Base-by-base conservation (phyloP, 1,284 basidiomycete species). In the Vanrija humicola region DNA sequence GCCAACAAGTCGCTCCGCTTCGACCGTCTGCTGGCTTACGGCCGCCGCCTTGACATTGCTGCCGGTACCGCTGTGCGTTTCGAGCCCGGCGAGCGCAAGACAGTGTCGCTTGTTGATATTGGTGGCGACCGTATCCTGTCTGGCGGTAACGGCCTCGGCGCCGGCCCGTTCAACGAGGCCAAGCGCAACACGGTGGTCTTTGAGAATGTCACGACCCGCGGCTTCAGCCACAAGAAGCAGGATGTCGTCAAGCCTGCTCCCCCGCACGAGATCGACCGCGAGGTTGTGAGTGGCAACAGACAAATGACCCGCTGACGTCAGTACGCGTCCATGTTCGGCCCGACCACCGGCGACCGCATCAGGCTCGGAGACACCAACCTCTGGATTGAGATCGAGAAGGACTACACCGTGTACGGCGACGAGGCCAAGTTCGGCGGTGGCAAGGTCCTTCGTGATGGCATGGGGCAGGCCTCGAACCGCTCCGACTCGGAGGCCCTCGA, bases 351-450 rank as follows among this genome's bases (percentile, higher is more conserved):
- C 0, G 96, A 98, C 75, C 81, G 86, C 40, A 82, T 99, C 19
- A 81, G 90, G 40, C 81, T 99, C 16, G 95, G 86, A 10, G 96
- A 99, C 72, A 94, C 90, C 6, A 79, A 81, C 29, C 82, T 99
- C 12, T 98, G 93, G 93, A 82, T 98, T 62, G 84, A 94, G 74
- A 87, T 99, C 4, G 95, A 98, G 73, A 79, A 83, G 38, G 96
- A 98, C 68, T 82, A 82, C 57, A 82, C 81, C 0, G 62, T 68
- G 6, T 82, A 82, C 56, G 83, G 95, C 9, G 95, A 99, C 64
- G 96, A 98, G 78, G 87, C 89, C 79, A 98, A 98, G 76, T 99
- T 99, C 68, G 95, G 95, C 14, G 95, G 95, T 68, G 94, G 90
- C 14, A 97, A 97, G 77, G 85, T 87, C 0, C 87, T 96, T 49